Percentiles rank a stretch among this genome's conserved stretches.
Conservation (phyloP, 371 early-diverging fungal species). For the Mortierella sp. region DNA sequence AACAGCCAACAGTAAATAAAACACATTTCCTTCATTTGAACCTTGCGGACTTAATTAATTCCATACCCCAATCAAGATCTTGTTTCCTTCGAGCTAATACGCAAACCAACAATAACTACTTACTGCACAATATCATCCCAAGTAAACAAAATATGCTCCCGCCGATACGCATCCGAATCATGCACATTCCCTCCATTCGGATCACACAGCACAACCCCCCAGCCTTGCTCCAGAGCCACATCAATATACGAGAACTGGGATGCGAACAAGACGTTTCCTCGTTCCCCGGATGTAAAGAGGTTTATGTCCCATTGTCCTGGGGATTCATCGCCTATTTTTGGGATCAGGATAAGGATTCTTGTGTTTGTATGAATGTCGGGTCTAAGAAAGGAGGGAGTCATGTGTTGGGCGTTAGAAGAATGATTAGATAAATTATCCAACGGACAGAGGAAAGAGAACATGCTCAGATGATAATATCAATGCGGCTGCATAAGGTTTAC, state of each 20-base stretch:
- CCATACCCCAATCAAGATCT: not conserved
- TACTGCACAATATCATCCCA: constrained; percentile 8
- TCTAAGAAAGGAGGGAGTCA: no score
- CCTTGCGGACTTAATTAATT: not conserved
- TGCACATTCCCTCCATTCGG: not conserved
- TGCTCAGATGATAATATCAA: no score
- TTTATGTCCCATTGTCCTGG: not conserved
- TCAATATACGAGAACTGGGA: not conserved
- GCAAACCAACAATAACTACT: not conserved
- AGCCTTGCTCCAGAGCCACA: not conserved
- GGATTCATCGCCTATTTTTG: not conserved
- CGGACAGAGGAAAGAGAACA: not conserved
- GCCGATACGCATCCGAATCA: not conserved
- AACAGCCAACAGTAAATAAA: not conserved
- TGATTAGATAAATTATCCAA: not conserved
- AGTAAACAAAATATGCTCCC: not conserved
- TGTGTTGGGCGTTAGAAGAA: not conserved
- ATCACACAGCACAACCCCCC: constrained; percentile 1
- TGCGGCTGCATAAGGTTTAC: not conserved
- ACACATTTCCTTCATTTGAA: no score
- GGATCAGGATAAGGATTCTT: not conserved
- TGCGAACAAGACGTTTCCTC: not conserved
- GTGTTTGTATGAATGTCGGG: not conserved
- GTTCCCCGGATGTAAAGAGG: not conserved
- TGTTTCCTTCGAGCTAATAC: no score